Conservation (phyloP, 2,329 filamentous ascomycete species). For the Pseudogymnoascus sp. region DNA sequence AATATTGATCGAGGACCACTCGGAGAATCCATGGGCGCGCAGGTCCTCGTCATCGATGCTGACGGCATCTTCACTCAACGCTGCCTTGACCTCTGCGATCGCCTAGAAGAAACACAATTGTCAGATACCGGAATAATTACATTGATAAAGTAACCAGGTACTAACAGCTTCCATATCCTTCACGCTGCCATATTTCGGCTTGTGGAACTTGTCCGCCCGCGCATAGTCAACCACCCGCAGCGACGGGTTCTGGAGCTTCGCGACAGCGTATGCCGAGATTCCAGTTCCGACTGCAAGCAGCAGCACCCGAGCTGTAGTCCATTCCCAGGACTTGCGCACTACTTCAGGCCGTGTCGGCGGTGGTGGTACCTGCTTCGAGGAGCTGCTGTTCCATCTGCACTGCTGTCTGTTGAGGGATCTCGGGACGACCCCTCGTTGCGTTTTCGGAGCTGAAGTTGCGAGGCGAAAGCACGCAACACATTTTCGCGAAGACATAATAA, state of each 20-base stretch:
- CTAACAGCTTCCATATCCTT: constrained; percentile 42
- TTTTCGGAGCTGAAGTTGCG: neutral
- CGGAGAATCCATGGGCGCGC: constrained; percentile 55
- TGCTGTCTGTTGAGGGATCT: neutral
- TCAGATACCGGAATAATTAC: neutral
- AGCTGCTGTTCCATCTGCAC: constrained; percentile 1
- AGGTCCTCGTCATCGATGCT: constrained; percentile 56
- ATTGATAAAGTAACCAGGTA: neutral
- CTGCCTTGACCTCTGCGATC: constrained; percentile 46
- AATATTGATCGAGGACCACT: constrained; percentile 56
- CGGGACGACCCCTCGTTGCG: neutral
- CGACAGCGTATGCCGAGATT: constrained; percentile 14
- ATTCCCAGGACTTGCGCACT: constrained; percentile 13
- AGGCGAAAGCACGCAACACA: constrained; percentile 7
- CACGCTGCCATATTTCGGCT: constrained; percentile 38
- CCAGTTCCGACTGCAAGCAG: constrained; percentile 19
- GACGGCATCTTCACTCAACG: constrained; percentile 44
- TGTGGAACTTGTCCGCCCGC: constrained; percentile 20
- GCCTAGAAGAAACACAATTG: constrained; percentile 34
- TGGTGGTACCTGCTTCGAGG: neutral
- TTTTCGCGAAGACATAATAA: constrained; percentile 4
- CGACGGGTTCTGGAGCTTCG: constrained; percentile 10
- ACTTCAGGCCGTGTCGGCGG: neutral
- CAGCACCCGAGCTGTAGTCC: constrained; percentile 20
- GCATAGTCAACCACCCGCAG: constrained; percentile 20